Evolutionary conservation across 495 filamentous ascomycete species (phyloP).

Genomic region (Podospora fimiseda): DNA sequence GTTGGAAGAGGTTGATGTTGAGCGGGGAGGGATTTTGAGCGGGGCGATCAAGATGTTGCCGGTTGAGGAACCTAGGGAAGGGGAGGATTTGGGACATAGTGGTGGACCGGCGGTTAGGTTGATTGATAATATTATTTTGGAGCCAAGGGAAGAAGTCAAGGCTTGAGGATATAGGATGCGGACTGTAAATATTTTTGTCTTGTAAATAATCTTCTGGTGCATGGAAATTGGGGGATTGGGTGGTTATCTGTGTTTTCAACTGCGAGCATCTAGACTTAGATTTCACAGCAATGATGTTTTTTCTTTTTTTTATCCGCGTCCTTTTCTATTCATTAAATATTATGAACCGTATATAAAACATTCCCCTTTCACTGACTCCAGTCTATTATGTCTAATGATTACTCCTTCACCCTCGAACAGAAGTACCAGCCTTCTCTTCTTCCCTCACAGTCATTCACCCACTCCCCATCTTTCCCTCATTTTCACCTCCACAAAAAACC

Average conservation of each 20-base stretch:
- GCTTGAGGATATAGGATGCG: neutral
- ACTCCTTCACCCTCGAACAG: too few relatives aligned
- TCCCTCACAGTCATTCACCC: neutral
- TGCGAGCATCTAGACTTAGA: too few relatives aligned
- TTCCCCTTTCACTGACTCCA: too few relatives aligned
- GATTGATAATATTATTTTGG: conserved; percentile 88
- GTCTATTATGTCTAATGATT: too few relatives aligned
- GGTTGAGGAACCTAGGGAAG: conserved; percentile 57
- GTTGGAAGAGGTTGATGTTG: conserved; percentile 55
- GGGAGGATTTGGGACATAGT: conserved; percentile 68
- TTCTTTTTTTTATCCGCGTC: too few relatives aligned
- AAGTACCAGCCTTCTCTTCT: too few relatives aligned
- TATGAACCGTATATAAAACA: too few relatives aligned
- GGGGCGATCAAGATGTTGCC: conserved; percentile 86
- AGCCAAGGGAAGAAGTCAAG: conserved; percentile 26
- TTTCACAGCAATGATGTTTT: too few relatives aligned
- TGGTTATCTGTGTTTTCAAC: too few relatives aligned
- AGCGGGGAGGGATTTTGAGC: conserved; percentile 74
- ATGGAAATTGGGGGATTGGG: too few relatives aligned
- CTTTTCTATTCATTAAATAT: too few relatives aligned
- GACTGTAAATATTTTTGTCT: too few relatives aligned
- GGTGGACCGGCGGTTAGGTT: conserved; percentile 65
- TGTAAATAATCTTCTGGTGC: neutral
- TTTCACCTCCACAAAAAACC: neutral
- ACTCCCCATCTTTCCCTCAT: neutral